Evolutionary conservation across 768 basidiomycete genomes (phyloP), one percentile per base, ranked within the genome.

Genomic region (Pleurotus giganteus): DNA sequence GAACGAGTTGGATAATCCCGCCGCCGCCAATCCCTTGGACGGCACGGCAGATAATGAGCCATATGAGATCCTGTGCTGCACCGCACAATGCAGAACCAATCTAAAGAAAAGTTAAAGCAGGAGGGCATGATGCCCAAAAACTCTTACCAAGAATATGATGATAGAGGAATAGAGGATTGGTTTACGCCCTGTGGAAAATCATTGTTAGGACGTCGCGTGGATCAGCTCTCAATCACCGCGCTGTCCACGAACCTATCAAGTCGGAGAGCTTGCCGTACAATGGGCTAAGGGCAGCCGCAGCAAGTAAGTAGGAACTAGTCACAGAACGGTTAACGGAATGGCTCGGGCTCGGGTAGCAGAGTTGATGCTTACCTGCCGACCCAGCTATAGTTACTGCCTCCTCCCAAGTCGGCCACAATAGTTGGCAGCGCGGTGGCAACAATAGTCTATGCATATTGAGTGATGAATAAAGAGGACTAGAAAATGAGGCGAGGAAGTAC

Each of bases 11-110:
- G 13, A 91, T 73, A 56, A 91, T 86, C 4, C 88, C 90, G 8
- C 89, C 89, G 5, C 89, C 89, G 23, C 91, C 91, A 27, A 93
- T 83, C 7, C 91, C 91, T 65, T 93, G 91, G 2, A 94, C 72
- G 2, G 89, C 91, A 59, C 91, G 81, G 39, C 80, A 81, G 0
- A 88, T 75, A 29, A 91, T 83, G 13, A 94, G 71, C 91, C 88
- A 90, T 2, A 73, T 78, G 81, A 93, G 86, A 53, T 52, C 83
- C 65, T 93, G 86, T 0, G 91, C 89, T 0, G 89, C 86, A 12
- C 91, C 91, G 60, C 89, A 92, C 52, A 93, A 70, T 1, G 89
- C 89, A 4, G 88, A 90, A 19, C 88, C 89, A 58, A 91, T 69
- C 88, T 89, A 60, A 17, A 26, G 23, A 41, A 43, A 41, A 49